Evolutionary conservation across 352 stramenopile genomes (phyloP).

Genomic region (Sclerospora graminicola): DNA sequence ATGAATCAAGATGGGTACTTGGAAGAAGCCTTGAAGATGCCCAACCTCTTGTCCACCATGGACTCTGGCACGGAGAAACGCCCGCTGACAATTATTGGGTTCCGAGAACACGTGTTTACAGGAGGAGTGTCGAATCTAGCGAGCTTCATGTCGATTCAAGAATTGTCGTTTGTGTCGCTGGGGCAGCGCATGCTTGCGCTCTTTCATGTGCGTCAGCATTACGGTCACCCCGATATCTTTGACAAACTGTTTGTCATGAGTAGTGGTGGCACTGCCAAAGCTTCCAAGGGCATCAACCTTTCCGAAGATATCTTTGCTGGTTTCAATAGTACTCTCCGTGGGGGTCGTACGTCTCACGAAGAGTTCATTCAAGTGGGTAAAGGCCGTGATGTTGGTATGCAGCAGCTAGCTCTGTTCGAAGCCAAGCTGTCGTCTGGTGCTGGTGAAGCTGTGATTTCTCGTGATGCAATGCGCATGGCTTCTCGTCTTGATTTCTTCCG

Average conservation of each 20-base stretch:
- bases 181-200: slow-evolving; percentile 73
- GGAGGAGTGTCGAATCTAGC: slow-evolving; percentile 74
- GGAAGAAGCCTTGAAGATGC: slow-evolving; percentile 74
- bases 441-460: slow-evolving; percentile 94
- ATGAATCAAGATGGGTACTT: slow-evolving; percentile 84
- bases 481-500: slow-evolving; percentile 95
- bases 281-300: slow-evolving; percentile 76
- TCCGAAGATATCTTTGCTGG: slow-evolving; percentile 86
- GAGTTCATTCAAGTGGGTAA: slow-evolving; percentile 90
- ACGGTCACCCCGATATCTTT: slow-evolving; percentile 85
- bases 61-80: slow-evolving; percentile 54
- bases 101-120: slow-evolving; percentile 81
- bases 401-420: slow-evolving; percentile 97
- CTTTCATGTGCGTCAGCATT: slow-evolving; percentile 74
- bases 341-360: slow-evolving; percentile 63
- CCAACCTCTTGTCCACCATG: slow-evolving; percentile 74
- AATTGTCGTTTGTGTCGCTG: slow-evolving; percentile 75
- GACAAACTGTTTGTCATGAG: slow-evolving; percentile 80
- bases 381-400: slow-evolving; percentile 97
- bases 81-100: slow-evolving; percentile 75
- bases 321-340: slow-evolving; percentile 77
- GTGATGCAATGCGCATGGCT: slow-evolving; percentile 93
- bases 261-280: slow-evolving; percentile 70
- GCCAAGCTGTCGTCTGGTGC: slow-evolving; percentile 95
- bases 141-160: slow-evolving; percentile 83